Percentiles rank a stretch among this genome's conserved stretches.
phyloP scores from a whole-genome alignment of 306 rosid genomes.

The Corylus americana region DNA sequence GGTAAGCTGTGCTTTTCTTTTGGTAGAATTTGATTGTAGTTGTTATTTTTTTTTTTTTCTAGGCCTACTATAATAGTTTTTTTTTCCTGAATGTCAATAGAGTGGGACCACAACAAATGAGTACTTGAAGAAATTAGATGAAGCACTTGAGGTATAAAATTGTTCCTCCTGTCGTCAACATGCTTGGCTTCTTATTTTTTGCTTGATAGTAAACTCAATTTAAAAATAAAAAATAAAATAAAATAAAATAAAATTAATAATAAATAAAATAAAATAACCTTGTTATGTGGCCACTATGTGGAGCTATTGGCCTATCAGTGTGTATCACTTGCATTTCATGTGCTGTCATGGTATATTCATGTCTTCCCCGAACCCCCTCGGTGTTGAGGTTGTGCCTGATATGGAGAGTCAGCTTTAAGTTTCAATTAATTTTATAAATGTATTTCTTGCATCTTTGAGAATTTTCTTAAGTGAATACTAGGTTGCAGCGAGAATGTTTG shows the following conservation, averaged over 20 bases:
- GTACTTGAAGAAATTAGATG: conserved; percentile 73
- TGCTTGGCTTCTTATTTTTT: conserved; percentile 2
- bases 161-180: conserved; percentile 4
- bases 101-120: conserved; percentile 74
- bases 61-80: conserved; percentile 4
- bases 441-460: not conserved
- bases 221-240: not conserved
- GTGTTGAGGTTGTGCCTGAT: not conserved
- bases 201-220: not conserved
- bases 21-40: conserved; percentile 27
- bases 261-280: not conserved
- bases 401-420: not conserved
- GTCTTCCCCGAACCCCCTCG: too few species aligned
- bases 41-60: not conserved
- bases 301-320: not conserved
- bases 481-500: conserved; percentile 63
- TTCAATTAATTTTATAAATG: not conserved
- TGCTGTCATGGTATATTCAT: not conserved
- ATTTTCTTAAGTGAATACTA: conserved; percentile 19
- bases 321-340: not conserved
- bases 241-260: too few species aligned
- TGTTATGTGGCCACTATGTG: not conserved
- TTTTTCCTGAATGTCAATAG: conserved; percentile 43
- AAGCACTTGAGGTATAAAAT: conserved; percentile 71
- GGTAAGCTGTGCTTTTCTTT: conserved; percentile 46